A percentile compares a stretch with the other conserved stretches of the same genome.
These are phyloP conservation scores for Cercospora brassicicola DNA, from an alignment of 2,329 filamentous ascomycete genomes.

Conservation along the genomic window DNA sequence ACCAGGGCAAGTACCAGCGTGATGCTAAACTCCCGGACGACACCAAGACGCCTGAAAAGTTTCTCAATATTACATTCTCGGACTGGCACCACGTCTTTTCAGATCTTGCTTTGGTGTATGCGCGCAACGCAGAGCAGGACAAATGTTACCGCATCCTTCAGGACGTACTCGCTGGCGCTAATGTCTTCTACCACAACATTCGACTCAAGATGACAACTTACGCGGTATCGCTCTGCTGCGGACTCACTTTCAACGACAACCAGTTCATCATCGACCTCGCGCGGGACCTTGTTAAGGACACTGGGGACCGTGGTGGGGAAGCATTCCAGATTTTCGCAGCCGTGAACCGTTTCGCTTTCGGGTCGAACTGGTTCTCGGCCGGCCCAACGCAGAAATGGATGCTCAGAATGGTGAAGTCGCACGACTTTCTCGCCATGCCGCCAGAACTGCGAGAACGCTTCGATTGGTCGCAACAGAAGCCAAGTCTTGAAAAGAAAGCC, in stretches of 20 bases:
- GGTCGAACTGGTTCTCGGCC: constrained; percentile 73
- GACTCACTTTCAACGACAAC: constrained; percentile 73
- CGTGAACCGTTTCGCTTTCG: constrained; percentile 73
- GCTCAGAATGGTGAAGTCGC: constrained; percentile 83
- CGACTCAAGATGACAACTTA: constrained; percentile 32
- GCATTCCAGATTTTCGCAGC: constrained; percentile 80
- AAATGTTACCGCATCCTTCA: constrained; percentile 80
- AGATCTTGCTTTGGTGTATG: constrained; percentile 77
- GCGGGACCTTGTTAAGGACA: constrained; percentile 79
- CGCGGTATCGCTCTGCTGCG: constrained; percentile 59
- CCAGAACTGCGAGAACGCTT: constrained; percentile 51
- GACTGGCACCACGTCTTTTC: constrained; percentile 89
- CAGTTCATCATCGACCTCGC: constrained; percentile 73
- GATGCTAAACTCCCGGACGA: constrained; percentile 26
- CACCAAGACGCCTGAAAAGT: constrained; percentile 53
- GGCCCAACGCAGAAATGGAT: constrained; percentile 87
- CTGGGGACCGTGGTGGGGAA: constrained; percentile 69
- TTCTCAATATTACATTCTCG: constrained; percentile 76
- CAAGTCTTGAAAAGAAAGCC: constrained; percentile 39
- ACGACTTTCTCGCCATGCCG: constrained; percentile 68
- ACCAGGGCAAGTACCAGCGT: constrained; percentile 9
- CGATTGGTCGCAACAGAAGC: constrained; percentile 45
- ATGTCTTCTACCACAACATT: constrained; percentile 69
- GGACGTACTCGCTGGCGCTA: constrained; percentile 71
- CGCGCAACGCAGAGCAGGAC: constrained; percentile 64